Base-by-base conservation (phyloP, 768 basidiomycete genomes). In the Tephrocybe sp. region DNA sequence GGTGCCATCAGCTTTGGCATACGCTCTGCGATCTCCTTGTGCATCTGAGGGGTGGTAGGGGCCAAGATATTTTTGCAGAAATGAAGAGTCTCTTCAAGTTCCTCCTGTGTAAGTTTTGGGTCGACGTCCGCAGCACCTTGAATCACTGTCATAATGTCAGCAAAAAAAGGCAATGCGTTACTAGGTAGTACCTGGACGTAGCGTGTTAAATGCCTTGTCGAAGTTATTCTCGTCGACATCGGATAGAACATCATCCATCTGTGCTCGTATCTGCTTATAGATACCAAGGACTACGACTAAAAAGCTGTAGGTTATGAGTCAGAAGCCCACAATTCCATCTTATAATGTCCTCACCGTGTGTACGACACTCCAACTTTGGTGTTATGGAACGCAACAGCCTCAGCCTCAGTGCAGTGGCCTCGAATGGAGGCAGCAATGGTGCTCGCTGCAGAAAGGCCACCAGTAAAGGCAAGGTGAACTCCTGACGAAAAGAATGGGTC, bases 101-200 rank as follows among this genome's bases (percentile, higher is more conserved):
- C 82, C 48, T 66, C 60, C 49, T 77, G 76, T 2, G 78, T 75
- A 25, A 82, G 62, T 38, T 44, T 59, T 22, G 65, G 62, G 15
- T 78, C 78, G 54, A 78, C 69, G 46, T 82, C 80, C 0, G 73
- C 74, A 22, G 69, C 68, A 9, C 80, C 80, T 52, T 82, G 80
- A 24, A 82, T 81, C n/a, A 82, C 80, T 39, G 24, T 3, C 16
- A 32, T n/a, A 16, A 32, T 37, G 36, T 37, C 5, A 37, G 5
- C 5, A 6, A 19, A 7, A 37, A 12, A 16, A 18, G 16, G 12
- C 11, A 34, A 5, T 37, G 36, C 18, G 16, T 19, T 15, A 37
- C 18, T 21, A 37, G 18, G 9, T 7, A 5, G 7, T 41, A 69
- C 70, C 65, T 8, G 73, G 73, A 15, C 70, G 50, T 27, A 74